Percentiles rank a stretch among this genome's conserved stretches.
Evolutionary conservation across 371 early-diverging fungal genomes (phyloP).

Genomic region (Fennellomyces sp.): DNA sequence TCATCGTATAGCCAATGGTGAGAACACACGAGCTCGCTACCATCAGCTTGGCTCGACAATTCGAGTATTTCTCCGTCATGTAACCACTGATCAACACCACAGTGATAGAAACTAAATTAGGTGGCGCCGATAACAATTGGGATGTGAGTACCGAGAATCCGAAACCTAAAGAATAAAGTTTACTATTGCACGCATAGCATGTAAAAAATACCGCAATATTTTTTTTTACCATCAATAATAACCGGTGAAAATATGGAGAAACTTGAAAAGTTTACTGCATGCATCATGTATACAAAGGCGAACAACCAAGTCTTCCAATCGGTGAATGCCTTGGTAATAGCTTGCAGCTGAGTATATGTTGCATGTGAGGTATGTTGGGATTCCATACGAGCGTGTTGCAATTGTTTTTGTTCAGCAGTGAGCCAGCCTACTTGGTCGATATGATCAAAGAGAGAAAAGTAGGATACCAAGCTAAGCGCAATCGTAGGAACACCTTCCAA

Average conservation of each 20-base stretch:
- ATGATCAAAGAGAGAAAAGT: constrained; percentile 31
- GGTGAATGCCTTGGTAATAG: constrained; percentile 11
- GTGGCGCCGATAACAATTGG: constrained; percentile 45
- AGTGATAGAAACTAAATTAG: constrained; percentile 21
- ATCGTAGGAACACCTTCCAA: constrained; percentile 43
- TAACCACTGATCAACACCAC: constrained; percentile 21
- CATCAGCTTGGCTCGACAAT: constrained; percentile 17
- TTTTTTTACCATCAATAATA: constrained; percentile 22
- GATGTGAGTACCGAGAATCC: constrained; percentile 38
- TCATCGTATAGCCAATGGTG: constrained; percentile 17
- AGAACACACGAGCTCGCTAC: constrained; percentile 15
- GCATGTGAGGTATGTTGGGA: no score
- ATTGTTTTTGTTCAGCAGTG: constrained; percentile 13
- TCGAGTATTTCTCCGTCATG: constrained; percentile 14
- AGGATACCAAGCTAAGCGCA: constrained; percentile 32
- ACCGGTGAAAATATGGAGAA: constrained; percentile 20
- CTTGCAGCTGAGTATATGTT: no score
- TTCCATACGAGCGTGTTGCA: constrained; percentile 22
- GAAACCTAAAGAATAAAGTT: constrained; percentile 21
- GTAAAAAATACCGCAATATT: no score
- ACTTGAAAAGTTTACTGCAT: constrained; percentile 21
- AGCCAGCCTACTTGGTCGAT: constrained; percentile 25
- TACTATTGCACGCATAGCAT: no score
- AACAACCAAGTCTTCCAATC: constrained; percentile 30
- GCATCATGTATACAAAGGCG: constrained; percentile 18